Base-by-base conservation (phyloP, 148 eudicot species). In the Amaranthus hypochondriacus region DNA sequence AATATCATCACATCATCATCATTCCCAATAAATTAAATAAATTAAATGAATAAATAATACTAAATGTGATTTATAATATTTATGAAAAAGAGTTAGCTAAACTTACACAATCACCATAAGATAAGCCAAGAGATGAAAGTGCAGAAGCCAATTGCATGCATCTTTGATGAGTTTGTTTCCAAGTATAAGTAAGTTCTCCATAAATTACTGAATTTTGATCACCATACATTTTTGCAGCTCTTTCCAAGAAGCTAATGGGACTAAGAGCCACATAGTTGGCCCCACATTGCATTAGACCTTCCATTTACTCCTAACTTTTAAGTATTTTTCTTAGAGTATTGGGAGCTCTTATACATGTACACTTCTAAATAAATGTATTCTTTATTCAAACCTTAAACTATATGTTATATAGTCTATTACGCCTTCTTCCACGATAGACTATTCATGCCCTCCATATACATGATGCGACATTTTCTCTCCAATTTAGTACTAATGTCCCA, bases 221-320 rank as follows among this genome's bases (percentile, higher is more conserved):
- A 43, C 62, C 62, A 46, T n/a, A 55, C 13, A 63, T 5, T 46
- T 11, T 53, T 0, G 70, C 52, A 5, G 76, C 70, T 55, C 76
- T 73, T 18, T 73, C 69, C 70, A 73, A 73, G 62, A 73, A 73
- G 11, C 53, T 64, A 10, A 73, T 55, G 4, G 76, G 76, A 62
- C 60, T 73, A 2, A 73, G 49, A 14, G 76, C 60, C 51, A 73
- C 68, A 18, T 62, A 73, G 28, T 73, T 73, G 2, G 76, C 70
- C 2, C 4, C 6, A 15, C 76, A 65, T 46, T 53, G 59, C 48
- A 73, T 47, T 3, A 73, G 61, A n/a, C 76, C 76, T 65, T 73
- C 76, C 76, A 73, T 63, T 60, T 60, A 28, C 2, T 28, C 39
- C 39, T 2, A 28, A 28, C 39, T 28, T 28, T 2, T 28, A 28